phyloP scores from a whole-genome alignment of 179 eudicot species.

The Beta macrorhiza region DNA sequence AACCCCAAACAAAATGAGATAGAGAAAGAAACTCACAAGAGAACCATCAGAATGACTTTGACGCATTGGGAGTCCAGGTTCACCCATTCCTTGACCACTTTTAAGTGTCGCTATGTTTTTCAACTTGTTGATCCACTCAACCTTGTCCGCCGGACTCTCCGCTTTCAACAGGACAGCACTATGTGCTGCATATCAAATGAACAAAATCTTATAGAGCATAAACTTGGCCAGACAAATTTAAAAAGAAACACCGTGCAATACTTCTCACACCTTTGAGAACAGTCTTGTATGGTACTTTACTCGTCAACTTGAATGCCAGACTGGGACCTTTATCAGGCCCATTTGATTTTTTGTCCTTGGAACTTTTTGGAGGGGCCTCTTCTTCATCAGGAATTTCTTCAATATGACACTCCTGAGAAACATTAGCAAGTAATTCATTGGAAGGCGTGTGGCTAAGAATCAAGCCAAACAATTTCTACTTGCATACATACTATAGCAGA shows the following conservation, averaged over 20 bases:
- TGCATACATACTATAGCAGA: neutral
- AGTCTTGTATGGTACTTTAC: slow-evolving; percentile 93
- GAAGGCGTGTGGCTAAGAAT: neutral
- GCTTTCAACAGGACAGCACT: slow-evolving; percentile 91
- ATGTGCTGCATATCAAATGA: slow-evolving; percentile 65
- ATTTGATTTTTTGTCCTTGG: slow-evolving; percentile 92
- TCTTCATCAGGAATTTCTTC: slow-evolving; percentile 92
- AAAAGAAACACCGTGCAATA: neutral
- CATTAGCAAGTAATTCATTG: slow-evolving; percentile 7
- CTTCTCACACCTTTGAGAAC: slow-evolving; percentile 75
- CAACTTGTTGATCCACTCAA: slow-evolving; percentile 88
- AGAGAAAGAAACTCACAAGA: slow-evolving; percentile 57
- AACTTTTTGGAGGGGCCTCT: slow-evolving; percentile 81
- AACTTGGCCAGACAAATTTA: neutral
- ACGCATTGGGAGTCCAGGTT: slow-evolving; percentile 64
- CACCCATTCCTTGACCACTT: slow-evolving; percentile 69
- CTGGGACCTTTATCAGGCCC: slow-evolving; percentile 81
- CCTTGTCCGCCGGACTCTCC: slow-evolving; percentile 79
- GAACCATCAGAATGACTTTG: slow-evolving; percentile 97
- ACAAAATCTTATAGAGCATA: slow-evolving; percentile 12
- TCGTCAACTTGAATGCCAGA: slow-evolving; percentile 76
- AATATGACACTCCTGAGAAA: slow-evolving; percentile 72
- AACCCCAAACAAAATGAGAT: neutral
- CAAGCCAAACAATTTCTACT: neutral
- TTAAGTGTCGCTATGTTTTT: slow-evolving; percentile 62